Base-by-base conservation (phyloP, 257 asterid species). In the Cinchona pubescens region DNA sequence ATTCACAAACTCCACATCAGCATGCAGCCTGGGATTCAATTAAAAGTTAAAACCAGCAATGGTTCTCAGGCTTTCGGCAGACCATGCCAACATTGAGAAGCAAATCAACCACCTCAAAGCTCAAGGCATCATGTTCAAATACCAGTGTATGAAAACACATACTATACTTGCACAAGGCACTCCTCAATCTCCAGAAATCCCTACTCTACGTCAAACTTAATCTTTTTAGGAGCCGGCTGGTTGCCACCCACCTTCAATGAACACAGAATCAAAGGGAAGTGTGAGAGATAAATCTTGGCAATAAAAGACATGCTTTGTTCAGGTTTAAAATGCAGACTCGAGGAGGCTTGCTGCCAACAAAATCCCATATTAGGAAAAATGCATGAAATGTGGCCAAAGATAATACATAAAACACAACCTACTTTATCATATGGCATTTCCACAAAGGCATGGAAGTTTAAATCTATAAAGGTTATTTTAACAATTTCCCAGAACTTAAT, bases 191-290 rank as follows among this genome's bases (percentile, higher is more conserved):
- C 53, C 75, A 43, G 38, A 56, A 7, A 42, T 14, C 30, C 62
- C 80, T 86, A 85, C 37, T 90, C 88, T 16, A 35, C 68, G 5
- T 85, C 92, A 49, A 93, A 87, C 75, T 74, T 90, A 25, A 87
- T 94, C 90, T 92, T 94, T 93, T 94, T 90, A 5, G 97, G 93
- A 64, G 86, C 85, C 34, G 86, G 69, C 63, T 83, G 92, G 85
- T 48, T 69, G 76, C 72, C 43, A 38, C 93, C 97, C 78, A 87
- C 92, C 98, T 92, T 87, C 78, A 68, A 70, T 43, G 53, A 43
- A 51, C 19, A 74, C 46, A 58, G 29, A 55, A 30, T 21, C 11
- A 4, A 38, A 29, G 3, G 37, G 42, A 32, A n/a, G 27, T 29
- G 13, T 42, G 46, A 34, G 27, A n/a, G 43, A 8, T 11, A 48